phyloP scores from a whole-genome alignment of 176 grass and related monocot species.

The Zizania latifolia region DNA sequence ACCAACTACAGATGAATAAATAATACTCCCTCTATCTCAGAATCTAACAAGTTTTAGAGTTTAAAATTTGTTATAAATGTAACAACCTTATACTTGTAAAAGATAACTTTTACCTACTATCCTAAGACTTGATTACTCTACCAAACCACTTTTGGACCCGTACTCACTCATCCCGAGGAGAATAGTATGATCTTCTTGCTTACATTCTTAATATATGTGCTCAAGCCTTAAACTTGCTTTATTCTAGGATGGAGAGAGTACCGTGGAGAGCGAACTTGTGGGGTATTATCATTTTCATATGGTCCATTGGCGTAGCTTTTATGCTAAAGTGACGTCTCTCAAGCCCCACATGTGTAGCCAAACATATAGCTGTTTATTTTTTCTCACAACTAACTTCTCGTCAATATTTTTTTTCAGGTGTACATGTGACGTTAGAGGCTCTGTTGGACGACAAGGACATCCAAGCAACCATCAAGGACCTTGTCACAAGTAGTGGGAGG shows the following conservation, averaged over 20 bases:
- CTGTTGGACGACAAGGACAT: conserved; percentile 72
- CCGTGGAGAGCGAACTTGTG: conserved; percentile 3
- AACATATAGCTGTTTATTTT: neutral
- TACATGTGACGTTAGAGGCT: conserved; percentile 82
- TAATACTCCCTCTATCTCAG: too few relatives aligned
- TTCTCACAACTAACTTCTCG: conserved; percentile 37
- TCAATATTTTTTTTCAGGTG: conserved; percentile 40
- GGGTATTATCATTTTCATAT: conserved; percentile 26
- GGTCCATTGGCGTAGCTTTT: conserved; percentile 19
- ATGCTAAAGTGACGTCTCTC: conserved; percentile 21
- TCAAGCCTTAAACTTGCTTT: too few relatives aligned
- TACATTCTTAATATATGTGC: too few relatives aligned
- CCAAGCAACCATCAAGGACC: conserved; percentile 65
- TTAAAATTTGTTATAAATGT: too few relatives aligned
- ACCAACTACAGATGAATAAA: conserved; percentile 15
- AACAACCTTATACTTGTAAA: too few relatives aligned
- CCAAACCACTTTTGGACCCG: too few relatives aligned
- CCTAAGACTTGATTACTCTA: too few relatives aligned
- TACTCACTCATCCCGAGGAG: too few relatives aligned
- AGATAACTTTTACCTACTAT: too few relatives aligned
- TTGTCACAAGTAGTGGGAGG: conserved; percentile 64
- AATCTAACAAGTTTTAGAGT: too few relatives aligned
- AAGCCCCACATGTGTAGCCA: conserved; percentile 4
- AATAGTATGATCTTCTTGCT: too few relatives aligned
- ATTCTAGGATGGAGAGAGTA: too few relatives aligned